phyloP scores from a whole-genome alignment of 1,284 basidiomycete species.

The Farysia itapuensis region DNA sequence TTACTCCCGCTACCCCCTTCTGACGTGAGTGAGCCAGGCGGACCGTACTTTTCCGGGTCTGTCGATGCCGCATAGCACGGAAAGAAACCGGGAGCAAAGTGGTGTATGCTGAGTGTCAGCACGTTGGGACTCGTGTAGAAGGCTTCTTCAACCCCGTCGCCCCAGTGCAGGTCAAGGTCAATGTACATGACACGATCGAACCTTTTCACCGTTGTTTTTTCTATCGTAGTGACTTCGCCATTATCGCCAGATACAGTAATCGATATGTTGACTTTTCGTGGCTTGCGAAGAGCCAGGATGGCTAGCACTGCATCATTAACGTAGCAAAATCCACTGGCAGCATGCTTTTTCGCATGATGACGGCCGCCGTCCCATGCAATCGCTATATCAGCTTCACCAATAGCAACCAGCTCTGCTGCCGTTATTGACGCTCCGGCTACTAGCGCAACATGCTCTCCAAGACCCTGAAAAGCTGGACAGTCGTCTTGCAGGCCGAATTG shows the following conservation, averaged over 20 bases:
- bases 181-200: conserved; percentile 66
- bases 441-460: conserved; percentile 71
- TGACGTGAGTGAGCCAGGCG: conserved; percentile 20
- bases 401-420: conserved; percentile 69
- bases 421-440: conserved; percentile 77
- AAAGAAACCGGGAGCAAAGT: conserved; percentile 78
- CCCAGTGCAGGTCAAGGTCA: conserved; percentile 87
- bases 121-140: conserved; percentile 60
- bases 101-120: conserved; percentile 77
- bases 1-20: conserved; percentile 8
- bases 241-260: conserved; percentile 1
- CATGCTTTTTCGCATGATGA: conserved; percentile 33
- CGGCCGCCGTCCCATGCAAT: conserved; percentile 81
- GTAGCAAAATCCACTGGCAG: conserved; percentile 77
- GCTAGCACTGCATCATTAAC: conserved; percentile 85
- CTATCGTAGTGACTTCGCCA: conserved; percentile 1
- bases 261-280: conserved; percentile 7
- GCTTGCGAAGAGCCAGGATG: conserved; percentile 20
- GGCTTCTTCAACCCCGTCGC: conserved; percentile 72
- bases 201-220: conserved; percentile 23
- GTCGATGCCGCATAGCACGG: conserved; percentile 62
- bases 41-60: conserved; percentile 15
- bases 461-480: conserved; percentile 73
- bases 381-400: conserved; percentile 67
- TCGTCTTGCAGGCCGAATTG: conserved; percentile 75